A percentile compares a stretch with the other conserved stretches of the same genome.
Conservation (phyloP, 208 protist genomes). For the Naegleria gruberi region DNA sequence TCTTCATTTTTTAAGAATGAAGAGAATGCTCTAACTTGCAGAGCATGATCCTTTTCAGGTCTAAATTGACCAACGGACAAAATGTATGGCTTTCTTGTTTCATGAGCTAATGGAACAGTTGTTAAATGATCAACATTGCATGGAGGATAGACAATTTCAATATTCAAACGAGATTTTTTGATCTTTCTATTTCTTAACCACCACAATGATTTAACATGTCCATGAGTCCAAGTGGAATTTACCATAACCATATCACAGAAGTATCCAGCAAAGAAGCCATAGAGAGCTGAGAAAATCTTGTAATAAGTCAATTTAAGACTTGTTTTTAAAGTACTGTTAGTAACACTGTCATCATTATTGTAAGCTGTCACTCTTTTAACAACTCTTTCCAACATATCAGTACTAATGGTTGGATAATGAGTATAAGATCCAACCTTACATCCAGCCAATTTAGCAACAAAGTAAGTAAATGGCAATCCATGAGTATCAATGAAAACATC, state of each 20-base stretch:
- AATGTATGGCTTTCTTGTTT: conserved; percentile 54
- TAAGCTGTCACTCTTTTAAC: conserved; percentile 40
- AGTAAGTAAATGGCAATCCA: conserved; percentile 87
- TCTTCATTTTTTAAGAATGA: conserved; percentile 27
- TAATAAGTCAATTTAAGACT: conserved; percentile 74
- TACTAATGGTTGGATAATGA: conserved; percentile 94
- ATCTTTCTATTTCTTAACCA: conserved; percentile 20
- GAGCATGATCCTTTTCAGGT: conserved; percentile 92
- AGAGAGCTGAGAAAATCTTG: conserved; percentile 67
- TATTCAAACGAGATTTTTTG: conserved; percentile 18
- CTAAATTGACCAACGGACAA: conserved; percentile 91
- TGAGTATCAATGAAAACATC: conserved; percentile 80
- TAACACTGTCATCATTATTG: conserved; percentile 67
- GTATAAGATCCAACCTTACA: conserved; percentile 80
- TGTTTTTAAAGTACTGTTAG: conserved; percentile 43
- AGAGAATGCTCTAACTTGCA: conserved; percentile 80
- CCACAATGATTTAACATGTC: conserved; percentile 77
- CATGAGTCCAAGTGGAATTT: conserved; percentile 93
- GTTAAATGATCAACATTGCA: conserved; percentile 61
- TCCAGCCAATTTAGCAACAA: conserved; percentile 69
- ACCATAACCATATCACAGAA: conserved; percentile 70
- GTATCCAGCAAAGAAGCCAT: conserved; percentile 61
- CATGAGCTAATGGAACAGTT: conserved; percentile 33
- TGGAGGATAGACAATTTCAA: conserved; percentile 75
- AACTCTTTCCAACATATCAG: conserved; percentile 63